Percentiles rank a stretch among this genome's conserved stretches.
phyloP scores from a whole-genome alignment of 768 basidiomycete genomes.

The Mycena pura region DNA sequence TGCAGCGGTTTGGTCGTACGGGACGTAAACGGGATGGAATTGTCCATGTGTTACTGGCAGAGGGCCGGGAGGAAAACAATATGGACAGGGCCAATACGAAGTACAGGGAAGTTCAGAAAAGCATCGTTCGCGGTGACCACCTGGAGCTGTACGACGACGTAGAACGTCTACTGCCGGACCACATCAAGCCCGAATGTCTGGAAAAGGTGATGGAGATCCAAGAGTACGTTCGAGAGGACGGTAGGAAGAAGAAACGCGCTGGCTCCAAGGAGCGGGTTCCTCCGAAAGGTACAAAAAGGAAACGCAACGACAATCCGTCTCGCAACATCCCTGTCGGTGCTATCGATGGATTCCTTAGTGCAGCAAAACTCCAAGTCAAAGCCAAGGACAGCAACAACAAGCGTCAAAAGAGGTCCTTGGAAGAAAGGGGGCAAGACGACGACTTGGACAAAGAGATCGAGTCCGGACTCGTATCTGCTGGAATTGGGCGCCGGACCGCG shows the following conservation, averaged over 20 bases:
- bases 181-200: slow-evolving; percentile 76
- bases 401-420: slow-evolving; percentile 56
- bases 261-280: slow-evolving; percentile 36
- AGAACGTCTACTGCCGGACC: slow-evolving; percentile 79
- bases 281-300: slow-evolving; percentile 61
- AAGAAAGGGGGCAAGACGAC: slow-evolving; percentile 65
- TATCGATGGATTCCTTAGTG: slow-evolving; percentile 72
- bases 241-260: slow-evolving; percentile 47
- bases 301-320: slow-evolving; percentile 68
- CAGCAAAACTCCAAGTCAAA: slow-evolving; percentile 66
- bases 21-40: slow-evolving; percentile 90
- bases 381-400: slow-evolving; percentile 55
- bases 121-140: slow-evolving; percentile 83
- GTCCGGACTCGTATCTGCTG: slow-evolving; percentile 56
- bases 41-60: slow-evolving; percentile 91
- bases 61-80: slow-evolving; percentile 89
- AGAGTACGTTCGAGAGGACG: slow-evolving; percentile 65
- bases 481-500: slow-evolving; percentile 56
- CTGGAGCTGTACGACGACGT: slow-evolving; percentile 96
- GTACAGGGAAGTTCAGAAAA: slow-evolving; percentile 88
- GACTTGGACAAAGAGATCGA: slow-evolving; percentile 74
- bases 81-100: slow-evolving; percentile 87
- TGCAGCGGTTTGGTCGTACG: slow-evolving; percentile 95
- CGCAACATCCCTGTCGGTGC: slow-evolving; percentile 82
- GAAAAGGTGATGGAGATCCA: slow-evolving; percentile 87